phyloP scores from a whole-genome alignment of 208 protist species.

The Wallacemonas sp. region DNA sequence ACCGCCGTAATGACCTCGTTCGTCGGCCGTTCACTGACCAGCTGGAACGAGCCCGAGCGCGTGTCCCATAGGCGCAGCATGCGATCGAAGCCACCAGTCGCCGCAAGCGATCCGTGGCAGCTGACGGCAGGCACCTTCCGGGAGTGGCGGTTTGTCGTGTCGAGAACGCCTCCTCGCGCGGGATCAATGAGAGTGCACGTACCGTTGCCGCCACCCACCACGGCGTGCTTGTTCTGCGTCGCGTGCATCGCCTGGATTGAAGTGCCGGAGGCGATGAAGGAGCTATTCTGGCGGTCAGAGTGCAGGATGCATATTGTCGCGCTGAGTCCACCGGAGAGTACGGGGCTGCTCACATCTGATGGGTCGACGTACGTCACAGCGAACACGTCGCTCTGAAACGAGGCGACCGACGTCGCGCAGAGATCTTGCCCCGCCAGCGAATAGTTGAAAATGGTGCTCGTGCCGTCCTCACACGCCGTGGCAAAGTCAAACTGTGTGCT shows the following conservation, averaged over 20 bases:
- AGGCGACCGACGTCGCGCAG: conserved; percentile 74
- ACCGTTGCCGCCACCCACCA: conserved; percentile 84
- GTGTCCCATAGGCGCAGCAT: conserved; percentile 83
- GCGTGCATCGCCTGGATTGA: conserved; percentile 84
- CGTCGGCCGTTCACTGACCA: conserved; percentile 55
- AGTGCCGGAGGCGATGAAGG: conserved; percentile 79
- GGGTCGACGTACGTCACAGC: conserved; percentile 79
- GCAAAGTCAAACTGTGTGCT: conserved; percentile 83
- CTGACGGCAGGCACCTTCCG: conserved; percentile 86
- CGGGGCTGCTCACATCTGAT: conserved; percentile 67
- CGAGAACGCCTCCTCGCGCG: conserved; percentile 51
- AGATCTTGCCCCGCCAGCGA: conserved; percentile 76
- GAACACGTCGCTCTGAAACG: conserved; percentile 89
- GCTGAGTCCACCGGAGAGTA: conserved; percentile 84
- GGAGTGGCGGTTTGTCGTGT: conserved; percentile 68
- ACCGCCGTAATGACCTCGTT: conserved; percentile 79
- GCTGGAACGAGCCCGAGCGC: conserved; percentile 47
- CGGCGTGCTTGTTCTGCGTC: conserved; percentile 58
- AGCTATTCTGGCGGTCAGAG: conserved; percentile 83
- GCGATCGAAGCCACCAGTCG: conserved; percentile 84
- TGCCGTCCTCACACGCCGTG: conserved; percentile 85
- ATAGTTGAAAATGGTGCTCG: conserved; percentile 88
- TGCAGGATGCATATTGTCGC: conserved; percentile 86
- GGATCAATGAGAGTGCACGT: conserved; percentile 78
- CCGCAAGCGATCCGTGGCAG: conserved; percentile 50